phyloP scores from a whole-genome alignment of 345 rosid species.

The Firmiana major region DNA sequence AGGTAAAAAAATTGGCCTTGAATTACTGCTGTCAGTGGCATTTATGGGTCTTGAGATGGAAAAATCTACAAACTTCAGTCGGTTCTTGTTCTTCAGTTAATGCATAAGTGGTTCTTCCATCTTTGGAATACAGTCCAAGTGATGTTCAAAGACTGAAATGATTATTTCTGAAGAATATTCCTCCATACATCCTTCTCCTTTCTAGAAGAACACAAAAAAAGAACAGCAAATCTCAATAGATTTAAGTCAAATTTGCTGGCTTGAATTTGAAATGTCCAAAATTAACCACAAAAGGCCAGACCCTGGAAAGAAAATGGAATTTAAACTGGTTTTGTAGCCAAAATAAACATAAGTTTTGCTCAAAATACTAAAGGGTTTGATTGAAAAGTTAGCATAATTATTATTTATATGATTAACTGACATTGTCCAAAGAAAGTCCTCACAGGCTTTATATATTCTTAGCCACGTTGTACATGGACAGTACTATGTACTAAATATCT shows the following conservation, averaged over 20 bases:
- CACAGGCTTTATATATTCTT: constrained; percentile 5
- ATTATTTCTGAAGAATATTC: constrained; percentile 4
- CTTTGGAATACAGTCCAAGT: background rate
- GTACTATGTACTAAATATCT: background rate
- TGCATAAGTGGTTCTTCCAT: background rate
- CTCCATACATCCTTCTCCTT: background rate
- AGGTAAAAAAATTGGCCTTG: too few relatives aligned
- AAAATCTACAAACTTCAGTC: too few relatives aligned
- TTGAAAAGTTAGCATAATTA: background rate
- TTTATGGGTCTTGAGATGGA: too few relatives aligned
- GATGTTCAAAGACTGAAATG: background rate
- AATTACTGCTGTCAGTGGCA: too few relatives aligned
- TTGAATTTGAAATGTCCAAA: background rate
- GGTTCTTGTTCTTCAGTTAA: too few relatives aligned
- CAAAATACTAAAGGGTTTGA: background rate
- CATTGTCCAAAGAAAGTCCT: background rate
- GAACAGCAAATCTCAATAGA: background rate
- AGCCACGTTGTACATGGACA: background rate
- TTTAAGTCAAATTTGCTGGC: background rate
- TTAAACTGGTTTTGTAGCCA: background rate
- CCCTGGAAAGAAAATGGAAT: background rate
- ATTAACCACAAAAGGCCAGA: background rate
- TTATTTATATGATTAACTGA: too few relatives aligned
- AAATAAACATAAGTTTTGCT: background rate
- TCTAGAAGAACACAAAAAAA: background rate